Evolutionary conservation across 139 green algal species (phyloP), one percentile per base, ranked within the genome.

Genomic region (Diplosphaera chodatii): DNA sequence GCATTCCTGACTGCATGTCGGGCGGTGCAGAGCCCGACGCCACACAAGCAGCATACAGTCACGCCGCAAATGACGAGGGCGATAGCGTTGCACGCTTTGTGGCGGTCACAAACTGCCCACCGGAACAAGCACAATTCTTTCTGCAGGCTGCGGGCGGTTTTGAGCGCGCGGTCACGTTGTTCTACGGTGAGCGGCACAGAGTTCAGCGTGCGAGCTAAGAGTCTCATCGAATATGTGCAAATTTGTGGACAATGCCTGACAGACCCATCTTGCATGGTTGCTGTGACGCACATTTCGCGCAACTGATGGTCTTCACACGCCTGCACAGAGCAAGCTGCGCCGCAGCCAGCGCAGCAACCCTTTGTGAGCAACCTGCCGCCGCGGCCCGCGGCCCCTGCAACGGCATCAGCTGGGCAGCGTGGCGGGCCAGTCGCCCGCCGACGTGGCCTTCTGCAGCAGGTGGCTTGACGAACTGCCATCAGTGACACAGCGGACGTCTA

Each of bases 131-230:
- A 21, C 31, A 63, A 16, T 90, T 90, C 59, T 76, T 83, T 5
- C 62, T 90, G 16, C 77, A 87, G 48, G 83, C 85, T 18, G 67
- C 64, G 6, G 81, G 82, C 16, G 72, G 87, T 71, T 79, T 83
- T 29, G 80, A 86, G 5, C 41, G 81, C 0, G 85, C 84, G 23
- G 8, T 88, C 18, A 62, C 72, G 13, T 80, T 90, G 71, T 87
- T 73, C 25, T 74, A 74, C n/a, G 85, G 85, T 88, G 40, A 6
- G 72, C 32, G n/a, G n/a, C n/a, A n/a, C n/a, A n/a, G n/a, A n/a
- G n/a, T n/a, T n/a, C n/a, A n/a, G n/a, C n/a, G n/a, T n/a, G n/a
- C n/a, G n/a, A n/a, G n/a, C n/a, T n/a, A n/a, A n/a, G n/a, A n/a
- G n/a, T n/a, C n/a, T n/a, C n/a, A n/a, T n/a, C n/a, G n/a, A n/a